These are phyloP conservation scores for Rhizopogon vesiculosus DNA, from an alignment of 768 basidiomycete genomes.

Conservation along the genomic window DNA sequence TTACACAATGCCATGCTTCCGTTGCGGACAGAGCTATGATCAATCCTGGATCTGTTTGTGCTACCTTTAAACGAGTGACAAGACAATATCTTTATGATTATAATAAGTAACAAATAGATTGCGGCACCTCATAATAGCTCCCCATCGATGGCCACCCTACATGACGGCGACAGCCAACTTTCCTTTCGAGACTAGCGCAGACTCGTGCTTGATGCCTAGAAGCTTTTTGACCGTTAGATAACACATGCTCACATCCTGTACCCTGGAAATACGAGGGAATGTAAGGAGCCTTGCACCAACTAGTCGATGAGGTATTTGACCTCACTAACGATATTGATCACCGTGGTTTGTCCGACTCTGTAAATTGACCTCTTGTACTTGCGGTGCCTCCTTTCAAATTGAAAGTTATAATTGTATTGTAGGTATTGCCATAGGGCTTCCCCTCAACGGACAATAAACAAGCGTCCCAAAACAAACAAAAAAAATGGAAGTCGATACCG, in stretches of 20 bases:
- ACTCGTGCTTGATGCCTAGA: neutral
- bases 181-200: slow-evolving; percentile 27
- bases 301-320: too few relatives aligned
- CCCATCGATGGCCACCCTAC: too few relatives aligned
- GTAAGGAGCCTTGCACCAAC: neutral
- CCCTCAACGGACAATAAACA: too few relatives aligned
- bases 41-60: neutral
- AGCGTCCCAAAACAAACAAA: too few relatives aligned
- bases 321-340: too few relatives aligned
- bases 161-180: slow-evolving; percentile 23
- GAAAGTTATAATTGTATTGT: too few relatives aligned
- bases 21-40: slow-evolving; percentile 23
- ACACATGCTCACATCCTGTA: neutral
- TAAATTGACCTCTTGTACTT: too few relatives aligned
- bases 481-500: too few relatives aligned
- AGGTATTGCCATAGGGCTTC: too few relatives aligned
- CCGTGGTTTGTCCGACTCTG: too few relatives aligned
- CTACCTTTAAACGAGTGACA: neutral
- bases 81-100: neutral
- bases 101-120: neutral
- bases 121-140: neutral
- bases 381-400: too few relatives aligned
- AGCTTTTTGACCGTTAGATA: slow-evolving; percentile 33
- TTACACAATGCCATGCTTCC: slow-evolving; percentile 12
- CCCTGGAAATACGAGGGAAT: neutral